Conservation (phyloP, 768 basidiomycete species). For the Tubosaeta brunneosetosa region DNA sequence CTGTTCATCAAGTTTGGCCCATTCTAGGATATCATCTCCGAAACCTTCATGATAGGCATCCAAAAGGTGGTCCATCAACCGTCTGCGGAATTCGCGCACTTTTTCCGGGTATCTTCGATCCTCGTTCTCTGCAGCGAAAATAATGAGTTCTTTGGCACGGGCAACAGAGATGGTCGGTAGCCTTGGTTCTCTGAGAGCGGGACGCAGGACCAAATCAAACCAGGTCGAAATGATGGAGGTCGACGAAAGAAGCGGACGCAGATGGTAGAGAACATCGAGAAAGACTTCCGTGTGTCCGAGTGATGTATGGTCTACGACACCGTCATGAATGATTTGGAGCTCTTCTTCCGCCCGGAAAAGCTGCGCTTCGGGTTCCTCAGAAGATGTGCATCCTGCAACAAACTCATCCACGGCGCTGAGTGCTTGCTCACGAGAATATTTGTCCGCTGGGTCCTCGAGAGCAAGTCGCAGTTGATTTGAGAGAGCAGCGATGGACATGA, state of each 20-base stretch:
- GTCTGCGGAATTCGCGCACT: constrained; percentile 60
- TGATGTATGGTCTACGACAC: constrained; percentile 60
- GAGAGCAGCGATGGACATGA: constrained; percentile 37
- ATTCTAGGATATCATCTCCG: constrained; percentile 68
- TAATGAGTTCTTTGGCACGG: constrained; percentile 69
- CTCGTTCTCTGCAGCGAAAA: constrained; percentile 51
- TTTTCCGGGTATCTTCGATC: constrained; percentile 44
- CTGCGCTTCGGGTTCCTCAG: constrained; percentile 41
- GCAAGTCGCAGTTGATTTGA: constrained; percentile 53
- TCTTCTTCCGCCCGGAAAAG: constrained; percentile 59
- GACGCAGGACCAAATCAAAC: constrained; percentile 78
- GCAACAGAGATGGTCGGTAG: constrained; percentile 53
- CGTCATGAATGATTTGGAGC: constrained; percentile 57
- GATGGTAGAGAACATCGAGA: constrained; percentile 58
- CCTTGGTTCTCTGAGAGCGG: constrained; percentile 70
- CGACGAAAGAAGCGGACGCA: constrained; percentile 57
- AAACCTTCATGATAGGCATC: constrained; percentile 76
- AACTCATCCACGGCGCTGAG: constrained; percentile 52
- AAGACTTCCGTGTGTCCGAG: constrained; percentile 62
- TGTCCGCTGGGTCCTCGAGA: constrained; percentile 52
- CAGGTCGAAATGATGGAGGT: constrained; percentile 69
- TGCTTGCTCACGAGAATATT: constrained; percentile 45
- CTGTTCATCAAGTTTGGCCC: constrained; percentile 59
- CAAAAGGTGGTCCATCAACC: constrained; percentile 67
- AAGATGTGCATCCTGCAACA: constrained; percentile 45